Percentiles rank a stretch among this genome's conserved stretches.
These are phyloP conservation scores for Podosphaera fusca DNA, from an alignment of 2,329 filamentous ascomycete genomes.

Conservation along the genomic window DNA sequence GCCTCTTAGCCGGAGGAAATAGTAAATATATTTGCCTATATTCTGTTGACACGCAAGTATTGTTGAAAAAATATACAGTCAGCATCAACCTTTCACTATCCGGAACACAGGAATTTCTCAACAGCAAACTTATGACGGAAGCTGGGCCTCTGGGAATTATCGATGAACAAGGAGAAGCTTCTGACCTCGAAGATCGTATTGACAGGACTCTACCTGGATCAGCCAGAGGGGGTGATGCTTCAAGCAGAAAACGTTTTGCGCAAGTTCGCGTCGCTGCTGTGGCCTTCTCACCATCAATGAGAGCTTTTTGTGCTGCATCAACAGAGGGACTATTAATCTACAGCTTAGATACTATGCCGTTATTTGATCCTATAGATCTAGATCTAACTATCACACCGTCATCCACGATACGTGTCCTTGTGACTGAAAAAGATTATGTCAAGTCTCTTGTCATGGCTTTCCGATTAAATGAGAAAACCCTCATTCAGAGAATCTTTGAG, in stretches of 20 bases:
- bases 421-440: conserved; percentile 54
- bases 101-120: conserved; percentile 90
- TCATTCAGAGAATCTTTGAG: conserved; percentile 73
- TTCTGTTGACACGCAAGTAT: conserved; percentile 73
- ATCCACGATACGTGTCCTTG: conserved; percentile 47
- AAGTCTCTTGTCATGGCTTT: conserved; percentile 95
- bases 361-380: conserved; percentile 91
- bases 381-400: conserved; percentile 84
- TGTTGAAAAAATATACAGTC: conserved; percentile 88
- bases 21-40: conserved; percentile 98
- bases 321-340: conserved; percentile 90
- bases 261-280: conserved; percentile 71
- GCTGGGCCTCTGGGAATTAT: conserved; percentile 67
- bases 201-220: conserved; percentile 66
- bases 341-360: conserved; percentile 59
- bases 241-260: conserved; percentile 48
- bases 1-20: conserved; percentile 74
- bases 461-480: conserved; percentile 64
- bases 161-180: conserved; percentile 70
- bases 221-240: conserved; percentile 63
- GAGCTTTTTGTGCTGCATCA: conserved; percentile 79
- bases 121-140: conserved; percentile 77
- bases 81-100: conserved; percentile 89
- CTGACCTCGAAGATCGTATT: conserved; percentile 65
- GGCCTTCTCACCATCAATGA: conserved; percentile 70